Evolutionary conservation across 192 early-diverging fungal species (phyloP).

Genomic region (Coemansia sp.): DNA sequence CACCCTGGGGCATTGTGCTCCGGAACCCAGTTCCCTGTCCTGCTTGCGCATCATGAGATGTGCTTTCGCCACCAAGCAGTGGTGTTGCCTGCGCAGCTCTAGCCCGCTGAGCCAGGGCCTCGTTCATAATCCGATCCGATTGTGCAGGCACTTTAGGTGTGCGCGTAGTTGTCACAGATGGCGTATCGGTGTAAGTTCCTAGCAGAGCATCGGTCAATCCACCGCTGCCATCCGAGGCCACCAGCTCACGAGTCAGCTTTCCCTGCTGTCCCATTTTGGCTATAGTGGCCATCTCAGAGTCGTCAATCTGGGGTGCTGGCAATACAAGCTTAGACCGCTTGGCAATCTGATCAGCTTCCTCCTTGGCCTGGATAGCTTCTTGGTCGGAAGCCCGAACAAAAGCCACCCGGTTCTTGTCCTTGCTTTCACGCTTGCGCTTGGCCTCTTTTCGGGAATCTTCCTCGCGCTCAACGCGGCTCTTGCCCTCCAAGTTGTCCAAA

Average conservation of each 20-base stretch:
- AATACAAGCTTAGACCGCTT: slow-evolving; percentile 78
- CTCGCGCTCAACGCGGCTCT: slow-evolving; percentile 78
- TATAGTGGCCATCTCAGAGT: slow-evolving; percentile 87
- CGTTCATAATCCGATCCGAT: slow-evolving; percentile 68
- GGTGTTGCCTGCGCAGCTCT: slow-evolving; percentile 78
- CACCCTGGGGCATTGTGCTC: slow-evolving; percentile 60
- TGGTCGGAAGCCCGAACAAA: slow-evolving; percentile 57
- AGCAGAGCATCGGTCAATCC: slow-evolving; percentile 69
- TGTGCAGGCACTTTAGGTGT: slow-evolving; percentile 54
- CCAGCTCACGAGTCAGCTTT: slow-evolving; percentile 70
- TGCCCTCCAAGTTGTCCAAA: slow-evolving; percentile 82
- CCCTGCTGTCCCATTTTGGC: slow-evolving; percentile 86
- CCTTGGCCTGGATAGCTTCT: slow-evolving; percentile 23
- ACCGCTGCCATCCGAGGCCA: slow-evolving; percentile 56
- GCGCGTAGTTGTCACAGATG: slow-evolving; percentile 36
- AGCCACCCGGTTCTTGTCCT: slow-evolving; percentile 53
- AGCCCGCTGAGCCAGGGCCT: slow-evolving; percentile 82
- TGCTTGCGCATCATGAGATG: slow-evolving; percentile 26
- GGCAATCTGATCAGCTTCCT: slow-evolving; percentile 70
- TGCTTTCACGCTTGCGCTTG: slow-evolving; percentile 64
- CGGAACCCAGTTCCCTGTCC: slow-evolving; percentile 61
- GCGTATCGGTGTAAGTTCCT: slow-evolving; percentile 68
- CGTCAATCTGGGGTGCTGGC: slow-evolving; percentile 89
- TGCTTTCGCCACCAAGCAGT: slow-evolving; percentile 73
- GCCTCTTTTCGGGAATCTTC: slow-evolving; percentile 80